These are phyloP conservation scores for Eustoma russellianum DNA, from an alignment of 257 asterid species.

Conservation along the genomic window DNA sequence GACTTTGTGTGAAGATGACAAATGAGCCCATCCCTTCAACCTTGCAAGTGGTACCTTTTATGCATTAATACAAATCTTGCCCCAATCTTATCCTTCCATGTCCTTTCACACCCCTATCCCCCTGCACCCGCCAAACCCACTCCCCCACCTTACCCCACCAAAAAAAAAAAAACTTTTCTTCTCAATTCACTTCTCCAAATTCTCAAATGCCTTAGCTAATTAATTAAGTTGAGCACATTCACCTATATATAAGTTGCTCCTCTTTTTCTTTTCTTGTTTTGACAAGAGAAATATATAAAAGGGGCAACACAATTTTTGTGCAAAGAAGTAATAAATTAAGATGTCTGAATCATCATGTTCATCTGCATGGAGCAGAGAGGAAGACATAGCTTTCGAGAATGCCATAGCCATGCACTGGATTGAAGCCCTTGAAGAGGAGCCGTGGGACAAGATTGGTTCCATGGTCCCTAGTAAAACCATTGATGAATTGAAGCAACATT, in stretches of 20 bases:
- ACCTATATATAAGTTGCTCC: not conserved
- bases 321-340: not conserved
- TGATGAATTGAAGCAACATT: constrained; percentile 61
- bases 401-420: constrained; percentile 69
- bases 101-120: constrained; percentile 12
- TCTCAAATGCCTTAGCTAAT: constrained; percentile 10
- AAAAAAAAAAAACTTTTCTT: not conserved
- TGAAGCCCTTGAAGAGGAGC: constrained; percentile 47
- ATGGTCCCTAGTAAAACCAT: constrained; percentile 64
- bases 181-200: constrained; percentile 14
- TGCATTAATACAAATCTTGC: constrained; percentile 51
- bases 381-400: constrained; percentile 77
- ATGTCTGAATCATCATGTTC: constrained; percentile 27
- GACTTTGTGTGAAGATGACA: constrained; percentile 49
- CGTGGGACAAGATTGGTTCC: constrained; percentile 50
- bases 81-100: constrained; percentile 43
- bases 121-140: constrained; percentile 14
- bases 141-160: too few relatives aligned
- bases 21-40: constrained; percentile 57
- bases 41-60: constrained; percentile 58
- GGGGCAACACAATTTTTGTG: not conserved
- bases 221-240: not conserved
- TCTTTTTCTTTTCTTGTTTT: not conserved
- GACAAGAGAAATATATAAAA: not conserved
- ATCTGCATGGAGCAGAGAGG: constrained; percentile 68